Evolutionary conservation across 2,329 filamentous ascomycete genomes (phyloP).

Genomic region (Cladophialophora immunda): DNA sequence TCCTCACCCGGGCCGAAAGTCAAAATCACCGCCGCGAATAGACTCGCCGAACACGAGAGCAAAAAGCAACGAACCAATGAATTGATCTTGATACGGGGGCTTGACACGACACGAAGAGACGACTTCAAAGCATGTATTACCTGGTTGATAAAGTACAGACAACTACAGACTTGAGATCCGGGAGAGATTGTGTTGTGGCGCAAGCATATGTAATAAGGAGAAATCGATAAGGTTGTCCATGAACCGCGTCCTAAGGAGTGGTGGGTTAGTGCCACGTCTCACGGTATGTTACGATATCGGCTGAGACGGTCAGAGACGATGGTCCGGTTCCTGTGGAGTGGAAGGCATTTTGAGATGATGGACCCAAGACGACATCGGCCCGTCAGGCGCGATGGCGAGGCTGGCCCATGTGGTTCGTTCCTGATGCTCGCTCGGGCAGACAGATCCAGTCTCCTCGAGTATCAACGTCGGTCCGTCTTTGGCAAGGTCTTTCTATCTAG

Average conservation of each 20-base stretch:
- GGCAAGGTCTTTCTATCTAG: too few species aligned
- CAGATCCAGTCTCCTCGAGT: not conserved
- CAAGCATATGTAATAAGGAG: not conserved
- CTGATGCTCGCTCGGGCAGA: not conserved
- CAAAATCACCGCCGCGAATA: slow-evolving; percentile 43
- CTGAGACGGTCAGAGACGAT: not conserved
- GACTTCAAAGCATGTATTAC: not conserved
- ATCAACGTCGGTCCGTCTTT: not conserved
- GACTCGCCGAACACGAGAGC: slow-evolving; percentile 36
- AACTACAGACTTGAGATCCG: not conserved
- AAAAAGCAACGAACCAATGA: slow-evolving; percentile 14
- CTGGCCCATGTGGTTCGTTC: not conserved
- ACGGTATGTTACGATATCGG: not conserved
- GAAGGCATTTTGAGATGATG: not conserved
- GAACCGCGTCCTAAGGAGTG: not conserved
- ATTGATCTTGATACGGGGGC: not conserved
- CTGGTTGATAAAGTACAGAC: not conserved
- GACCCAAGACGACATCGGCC: not conserved
- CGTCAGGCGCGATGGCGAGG: not conserved
- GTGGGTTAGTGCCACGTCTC: too few species aligned
- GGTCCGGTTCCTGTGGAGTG: not conserved
- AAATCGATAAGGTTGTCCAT: not conserved
- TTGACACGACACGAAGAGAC: not conserved
- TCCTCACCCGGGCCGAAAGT: slow-evolving; percentile 38
- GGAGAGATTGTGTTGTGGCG: not conserved